A percentile compares a stretch with the other conserved stretches of the same genome.
phyloP scores from a whole-genome alignment of 1,284 basidiomycete species.

The Cyathus olla region DNA sequence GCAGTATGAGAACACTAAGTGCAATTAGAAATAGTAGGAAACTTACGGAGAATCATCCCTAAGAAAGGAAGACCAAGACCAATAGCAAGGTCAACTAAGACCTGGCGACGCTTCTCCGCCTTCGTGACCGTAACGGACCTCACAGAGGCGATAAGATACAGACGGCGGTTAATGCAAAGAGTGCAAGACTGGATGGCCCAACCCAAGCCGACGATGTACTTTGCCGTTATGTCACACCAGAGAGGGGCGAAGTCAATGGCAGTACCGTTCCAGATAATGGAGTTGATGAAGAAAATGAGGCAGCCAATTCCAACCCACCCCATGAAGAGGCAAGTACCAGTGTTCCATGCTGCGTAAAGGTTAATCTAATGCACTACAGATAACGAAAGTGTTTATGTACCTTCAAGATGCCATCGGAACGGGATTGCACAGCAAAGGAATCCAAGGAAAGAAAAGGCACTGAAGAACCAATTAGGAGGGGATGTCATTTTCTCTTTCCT shows the following conservation, averaged over 20 bases:
- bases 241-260: conserved; percentile 65
- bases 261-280: conserved; percentile 74
- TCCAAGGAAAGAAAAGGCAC: conserved; percentile 58
- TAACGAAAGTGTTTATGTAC: conserved; percentile 28
- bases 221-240: conserved; percentile 81
- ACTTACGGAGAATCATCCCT: conserved; percentile 64
- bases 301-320: conserved; percentile 68
- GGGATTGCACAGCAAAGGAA: conserved; percentile 63
- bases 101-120: conserved; percentile 52
- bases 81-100: conserved; percentile 59
- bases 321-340: conserved; percentile 75
- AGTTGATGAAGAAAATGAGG: conserved; percentile 70
- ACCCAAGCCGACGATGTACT: conserved; percentile 50
- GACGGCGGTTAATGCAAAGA: conserved; percentile 69
- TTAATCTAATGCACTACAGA: conserved; percentile 5
- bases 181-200: conserved; percentile 64
- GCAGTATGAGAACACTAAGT: not conserved
- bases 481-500: not conserved
- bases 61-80: conserved; percentile 63
- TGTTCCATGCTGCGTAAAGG: conserved; percentile 48
- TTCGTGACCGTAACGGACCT: conserved; percentile 49
- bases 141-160: conserved; percentile 63
- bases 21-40: not conserved
- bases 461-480: conserved; percentile 40
- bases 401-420: conserved; percentile 70